These are phyloP conservation scores for Fusarium fujikuroi DNA, from an alignment of 2,329 filamentous ascomycete species.

Conservation along the genomic window DNA sequence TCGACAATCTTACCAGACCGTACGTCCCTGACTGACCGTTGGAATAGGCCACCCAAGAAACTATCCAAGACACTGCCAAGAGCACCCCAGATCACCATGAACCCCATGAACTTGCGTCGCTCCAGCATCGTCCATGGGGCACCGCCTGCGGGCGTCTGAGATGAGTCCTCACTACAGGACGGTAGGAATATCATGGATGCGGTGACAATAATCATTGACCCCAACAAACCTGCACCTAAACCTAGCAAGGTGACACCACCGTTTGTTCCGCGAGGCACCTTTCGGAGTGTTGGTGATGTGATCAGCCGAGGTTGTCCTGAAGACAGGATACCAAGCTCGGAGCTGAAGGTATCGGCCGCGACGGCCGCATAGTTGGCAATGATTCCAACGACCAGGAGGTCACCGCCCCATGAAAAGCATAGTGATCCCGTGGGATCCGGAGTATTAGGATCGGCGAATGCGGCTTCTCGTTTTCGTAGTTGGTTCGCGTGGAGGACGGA, in stretches of 20 bases:
- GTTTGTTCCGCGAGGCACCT: conserved; percentile 91
- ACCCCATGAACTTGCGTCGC: conserved; percentile 60
- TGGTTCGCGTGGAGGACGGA: conserved; percentile 69
- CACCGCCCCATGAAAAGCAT: conserved; percentile 71
- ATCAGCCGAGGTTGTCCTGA: conserved; percentile 82
- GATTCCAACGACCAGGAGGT: conserved; percentile 72
- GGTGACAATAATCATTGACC: conserved; percentile 77
- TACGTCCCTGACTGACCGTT: conserved; percentile 87
- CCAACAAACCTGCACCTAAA: conserved; percentile 76
- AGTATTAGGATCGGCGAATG: conserved; percentile 49
- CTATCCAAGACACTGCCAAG: conserved; percentile 89
- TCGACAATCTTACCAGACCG: conserved; percentile 89
- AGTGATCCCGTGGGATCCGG: conserved; percentile 54
- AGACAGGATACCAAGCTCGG: conserved; percentile 92
- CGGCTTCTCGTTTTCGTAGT: conserved; percentile 59
- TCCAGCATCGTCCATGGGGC: conserved; percentile 60
- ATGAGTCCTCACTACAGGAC: conserved; percentile 65
- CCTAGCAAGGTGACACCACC: conserved; percentile 86
- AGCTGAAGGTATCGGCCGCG: conserved; percentile 92
- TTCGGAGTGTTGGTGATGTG: conserved; percentile 78
- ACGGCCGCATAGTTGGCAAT: conserved; percentile 91
- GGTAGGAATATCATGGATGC: conserved; percentile 74
- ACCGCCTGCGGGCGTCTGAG: conserved; percentile 54
- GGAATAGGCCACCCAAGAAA: conserved; percentile 83
- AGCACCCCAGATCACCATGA: conserved; percentile 77